Evolutionary conservation across 805 yeast genomes (phyloP).

Genomic region (Jamesozyma jinghongensis): DNA sequence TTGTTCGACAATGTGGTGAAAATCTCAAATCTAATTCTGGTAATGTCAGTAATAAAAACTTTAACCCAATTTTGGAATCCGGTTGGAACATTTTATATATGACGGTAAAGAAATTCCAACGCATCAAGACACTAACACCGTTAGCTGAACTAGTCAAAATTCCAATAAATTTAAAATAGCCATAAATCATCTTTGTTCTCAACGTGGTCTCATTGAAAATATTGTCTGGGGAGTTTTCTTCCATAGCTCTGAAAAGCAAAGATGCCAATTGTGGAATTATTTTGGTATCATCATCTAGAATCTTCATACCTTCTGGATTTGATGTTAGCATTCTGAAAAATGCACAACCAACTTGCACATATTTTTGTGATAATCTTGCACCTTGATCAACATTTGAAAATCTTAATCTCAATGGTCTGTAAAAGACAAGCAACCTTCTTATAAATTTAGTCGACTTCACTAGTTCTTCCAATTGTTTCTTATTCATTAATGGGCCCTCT

Average conservation of each 20-base stretch:
- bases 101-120: constrained; percentile 80
- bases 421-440: constrained; percentile 76
- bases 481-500: constrained; percentile 72
- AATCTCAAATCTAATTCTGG: constrained; percentile 50
- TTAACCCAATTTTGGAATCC: constrained; percentile 41
- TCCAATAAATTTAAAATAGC: constrained; percentile 75
- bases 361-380: constrained; percentile 44
- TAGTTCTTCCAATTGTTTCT: constrained; percentile 66
- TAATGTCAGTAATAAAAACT: constrained; percentile 48
- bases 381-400: constrained; percentile 47
- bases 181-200: constrained; percentile 56
- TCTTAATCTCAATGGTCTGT: constrained; percentile 82
- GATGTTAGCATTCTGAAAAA: constrained; percentile 57
- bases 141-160: constrained; percentile 47
- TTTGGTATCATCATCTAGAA: constrained; percentile 56
- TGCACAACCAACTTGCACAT: constrained; percentile 65
- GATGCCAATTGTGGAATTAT: constrained; percentile 83
- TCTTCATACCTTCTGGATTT: constrained; percentile 56
- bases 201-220: constrained; percentile 55
- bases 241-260: constrained; percentile 45
- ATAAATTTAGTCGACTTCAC: constrained; percentile 74
- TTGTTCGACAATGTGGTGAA: constrained; percentile 58
- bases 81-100: constrained; percentile 60
- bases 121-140: constrained; percentile 63
- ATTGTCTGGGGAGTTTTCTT: constrained; percentile 44